Evolutionary conservation across 2,329 filamentous ascomycete species (phyloP).

Genomic region (Pseudocercospora cruenta): DNA sequence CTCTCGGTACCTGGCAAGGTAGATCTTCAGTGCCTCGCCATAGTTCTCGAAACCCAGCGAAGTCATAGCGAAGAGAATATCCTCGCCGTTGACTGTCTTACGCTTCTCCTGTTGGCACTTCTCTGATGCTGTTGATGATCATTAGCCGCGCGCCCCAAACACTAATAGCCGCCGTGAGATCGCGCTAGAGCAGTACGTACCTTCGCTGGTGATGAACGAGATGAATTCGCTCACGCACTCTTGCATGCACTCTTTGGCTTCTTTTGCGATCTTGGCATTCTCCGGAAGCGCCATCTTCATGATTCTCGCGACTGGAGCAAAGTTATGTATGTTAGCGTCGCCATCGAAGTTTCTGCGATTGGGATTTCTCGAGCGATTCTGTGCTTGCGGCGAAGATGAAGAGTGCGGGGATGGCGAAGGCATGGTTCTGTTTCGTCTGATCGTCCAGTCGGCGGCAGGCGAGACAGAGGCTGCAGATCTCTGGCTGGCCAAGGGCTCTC

Average conservation of each 20-base stretch:
- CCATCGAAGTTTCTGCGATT: conserved; percentile 50
- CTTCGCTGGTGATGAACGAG: conserved; percentile 98
- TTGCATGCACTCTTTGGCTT: conserved; percentile 99
- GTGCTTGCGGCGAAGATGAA: conserved; percentile 34
- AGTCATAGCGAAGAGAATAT: conserved; percentile 98
- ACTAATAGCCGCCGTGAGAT: conserved; percentile 23
- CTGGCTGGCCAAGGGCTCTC: conserved; percentile 39
- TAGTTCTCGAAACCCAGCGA: conserved; percentile 99
- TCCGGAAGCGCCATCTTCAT: conserved; percentile 98
- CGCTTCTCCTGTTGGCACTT: conserved; percentile 99
- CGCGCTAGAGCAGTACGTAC: conserved; percentile 57
- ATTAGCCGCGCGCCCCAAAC: conserved; percentile 23
- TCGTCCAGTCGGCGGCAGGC: conserved; percentile 37
- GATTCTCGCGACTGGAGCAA: conserved; percentile 94
- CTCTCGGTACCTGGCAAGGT: conserved; percentile 95
- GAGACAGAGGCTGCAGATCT: conserved; percentile 39
- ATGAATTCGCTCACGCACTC: conserved; percentile 99
- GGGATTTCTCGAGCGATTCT: conserved; percentile 32
- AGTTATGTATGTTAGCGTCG: conserved; percentile 93
- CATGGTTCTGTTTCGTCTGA: conserved; percentile 41
- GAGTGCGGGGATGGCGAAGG: conserved; percentile 47
- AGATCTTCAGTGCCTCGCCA: conserved; percentile 95
- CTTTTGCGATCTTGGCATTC: conserved; percentile 94
- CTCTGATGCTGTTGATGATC: conserved; percentile 73
- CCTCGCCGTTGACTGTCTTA: conserved; percentile 98